Percentiles rank a stretch among this genome's conserved stretches.
Conservation (phyloP, 2,329 filamentous ascomycete genomes). For the Trichoderma koningii region DNA sequence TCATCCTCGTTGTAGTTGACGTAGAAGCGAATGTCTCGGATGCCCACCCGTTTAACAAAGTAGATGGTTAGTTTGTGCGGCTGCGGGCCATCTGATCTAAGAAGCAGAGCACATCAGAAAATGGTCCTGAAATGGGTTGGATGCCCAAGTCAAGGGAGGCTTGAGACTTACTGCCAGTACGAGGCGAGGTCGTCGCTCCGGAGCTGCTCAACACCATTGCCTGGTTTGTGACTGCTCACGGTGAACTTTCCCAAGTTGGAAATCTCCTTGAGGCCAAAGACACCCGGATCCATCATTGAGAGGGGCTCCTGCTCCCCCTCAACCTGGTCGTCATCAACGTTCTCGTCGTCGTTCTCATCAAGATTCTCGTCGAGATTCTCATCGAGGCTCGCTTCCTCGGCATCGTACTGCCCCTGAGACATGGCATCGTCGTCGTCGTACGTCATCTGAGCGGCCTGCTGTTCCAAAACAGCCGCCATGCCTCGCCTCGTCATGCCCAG, state of each 20-base stretch:
- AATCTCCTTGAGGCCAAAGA: constrained; percentile 73
- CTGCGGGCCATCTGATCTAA: constrained; percentile 77
- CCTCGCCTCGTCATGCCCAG: constrained; percentile 40
- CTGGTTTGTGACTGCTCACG: constrained; percentile 78
- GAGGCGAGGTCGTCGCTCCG: constrained; percentile 70
- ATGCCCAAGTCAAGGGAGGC: neutral
- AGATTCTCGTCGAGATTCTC: constrained; percentile 41
- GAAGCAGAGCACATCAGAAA: neutral
- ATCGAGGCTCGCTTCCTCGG: constrained; percentile 37
- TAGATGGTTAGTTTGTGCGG: constrained; percentile 82
- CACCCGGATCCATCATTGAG: constrained; percentile 54
- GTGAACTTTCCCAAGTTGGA: constrained; percentile 82
- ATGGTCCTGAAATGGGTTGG: neutral
- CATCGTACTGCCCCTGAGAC: constrained; percentile 39
- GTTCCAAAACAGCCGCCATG: constrained; percentile 30
- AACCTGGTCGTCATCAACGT: constrained; percentile 43
- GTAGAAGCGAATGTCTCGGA: constrained; percentile 76
- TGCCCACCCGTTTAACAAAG: constrained; percentile 80
- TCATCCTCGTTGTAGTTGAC: constrained; percentile 93
- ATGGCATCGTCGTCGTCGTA: constrained; percentile 36
- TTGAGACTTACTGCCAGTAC: constrained; percentile 71
- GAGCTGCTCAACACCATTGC: constrained; percentile 75
- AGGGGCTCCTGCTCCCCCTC: constrained; percentile 42
- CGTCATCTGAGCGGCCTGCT: constrained; percentile 38
- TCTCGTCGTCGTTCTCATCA: constrained; percentile 43